These are phyloP conservation scores for Nadsonia fulvescens DNA, from an alignment of 805 yeast species.

Conservation along the genomic window DNA sequence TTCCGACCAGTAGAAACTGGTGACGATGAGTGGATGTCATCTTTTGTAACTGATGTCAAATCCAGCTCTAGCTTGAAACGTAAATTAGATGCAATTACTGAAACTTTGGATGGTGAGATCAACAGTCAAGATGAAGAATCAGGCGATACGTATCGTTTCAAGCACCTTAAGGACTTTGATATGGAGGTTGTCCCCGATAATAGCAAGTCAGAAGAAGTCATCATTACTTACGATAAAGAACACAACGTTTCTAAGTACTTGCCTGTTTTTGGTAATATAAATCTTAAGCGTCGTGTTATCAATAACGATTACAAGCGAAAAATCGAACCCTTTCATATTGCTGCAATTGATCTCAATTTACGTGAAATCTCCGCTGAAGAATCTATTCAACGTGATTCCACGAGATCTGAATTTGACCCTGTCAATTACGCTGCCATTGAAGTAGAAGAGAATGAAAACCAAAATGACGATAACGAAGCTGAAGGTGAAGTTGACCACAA, in stretches of 20 bases:
- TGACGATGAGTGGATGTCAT: slow-evolving; percentile 61
- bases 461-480: slow-evolving; percentile 13
- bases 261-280: slow-evolving; percentile 62
- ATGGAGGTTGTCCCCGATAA: slow-evolving; percentile 34
- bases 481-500: too few species aligned
- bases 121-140: slow-evolving; percentile 20
- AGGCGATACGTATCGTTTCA: slow-evolving; percentile 32
- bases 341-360: slow-evolving; percentile 40
- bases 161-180: slow-evolving; percentile 65
- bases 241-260: slow-evolving; percentile 49
- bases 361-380: slow-evolving; percentile 64
- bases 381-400: slow-evolving; percentile 44
- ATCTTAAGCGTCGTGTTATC: slow-evolving; percentile 71
- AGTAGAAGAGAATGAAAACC: slow-evolving; percentile 23
- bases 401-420: slow-evolving; percentile 58
- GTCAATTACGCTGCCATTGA: slow-evolving; percentile 57
- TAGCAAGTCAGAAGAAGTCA: slow-evolving; percentile 42
- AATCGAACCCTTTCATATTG: slow-evolving; percentile 38
- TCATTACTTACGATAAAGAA: slow-evolving; percentile 38
- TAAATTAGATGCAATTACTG: slow-evolving; percentile 23
- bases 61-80: slow-evolving; percentile 24
- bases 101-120: slow-evolving; percentile 30
- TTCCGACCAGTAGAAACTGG: slow-evolving; percentile 58
- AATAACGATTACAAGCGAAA: slow-evolving; percentile 32
- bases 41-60: slow-evolving; percentile 30